A percentile compares a stretch with the other conserved stretches of the same genome.
These are phyloP conservation scores for Bjerkandera adusta DNA, from an alignment of 1,284 basidiomycete genomes.

Conservation along the genomic window DNA sequence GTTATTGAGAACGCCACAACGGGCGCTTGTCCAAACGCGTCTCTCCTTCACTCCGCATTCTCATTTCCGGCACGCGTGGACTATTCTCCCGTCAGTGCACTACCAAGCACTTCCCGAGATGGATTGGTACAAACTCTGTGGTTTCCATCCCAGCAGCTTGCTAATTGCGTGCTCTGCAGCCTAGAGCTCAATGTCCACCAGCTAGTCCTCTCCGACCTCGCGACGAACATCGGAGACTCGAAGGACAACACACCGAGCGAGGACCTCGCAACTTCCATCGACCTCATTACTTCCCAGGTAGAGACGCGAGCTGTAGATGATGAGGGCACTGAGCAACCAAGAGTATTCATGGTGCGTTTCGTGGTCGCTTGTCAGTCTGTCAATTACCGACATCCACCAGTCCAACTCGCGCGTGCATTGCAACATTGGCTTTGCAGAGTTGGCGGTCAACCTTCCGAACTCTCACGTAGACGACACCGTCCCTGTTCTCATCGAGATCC, in stretches of 20 bases:
- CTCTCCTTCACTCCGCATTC: too few species aligned
- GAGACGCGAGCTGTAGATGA: slow-evolving; percentile 38
- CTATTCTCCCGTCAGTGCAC: too few species aligned
- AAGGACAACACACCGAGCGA: slow-evolving; percentile 35
- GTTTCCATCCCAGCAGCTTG: neutral
- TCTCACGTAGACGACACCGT: slow-evolving; percentile 48
- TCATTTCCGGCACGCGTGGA: too few species aligned
- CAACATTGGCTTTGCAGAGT: slow-evolving; percentile 76
- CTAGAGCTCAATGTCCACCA: slow-evolving; percentile 80
- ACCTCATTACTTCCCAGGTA: slow-evolving; percentile 61
- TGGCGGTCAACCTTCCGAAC: slow-evolving; percentile 62
- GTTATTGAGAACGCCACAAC: too few species aligned
- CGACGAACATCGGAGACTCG: slow-evolving; percentile 55
- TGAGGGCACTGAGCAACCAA: slow-evolving; percentile 21
- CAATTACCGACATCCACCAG: slow-evolving; percentile 20
- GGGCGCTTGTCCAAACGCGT: too few species aligned
- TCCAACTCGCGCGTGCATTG: slow-evolving; percentile 68
- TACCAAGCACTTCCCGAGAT: too few species aligned
- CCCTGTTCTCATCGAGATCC: slow-evolving; percentile 59
- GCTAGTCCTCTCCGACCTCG: slow-evolving; percentile 79
- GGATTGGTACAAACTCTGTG: neutral
- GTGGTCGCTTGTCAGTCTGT: neutral
- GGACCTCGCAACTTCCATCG: slow-evolving; percentile 43
- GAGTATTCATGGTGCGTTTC: slow-evolving; percentile 16
- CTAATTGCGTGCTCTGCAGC: slow-evolving; percentile 32